Evolutionary conservation across 2,329 filamentous ascomycete genomes (phyloP).

Genomic region (Microcera coccophila): DNA sequence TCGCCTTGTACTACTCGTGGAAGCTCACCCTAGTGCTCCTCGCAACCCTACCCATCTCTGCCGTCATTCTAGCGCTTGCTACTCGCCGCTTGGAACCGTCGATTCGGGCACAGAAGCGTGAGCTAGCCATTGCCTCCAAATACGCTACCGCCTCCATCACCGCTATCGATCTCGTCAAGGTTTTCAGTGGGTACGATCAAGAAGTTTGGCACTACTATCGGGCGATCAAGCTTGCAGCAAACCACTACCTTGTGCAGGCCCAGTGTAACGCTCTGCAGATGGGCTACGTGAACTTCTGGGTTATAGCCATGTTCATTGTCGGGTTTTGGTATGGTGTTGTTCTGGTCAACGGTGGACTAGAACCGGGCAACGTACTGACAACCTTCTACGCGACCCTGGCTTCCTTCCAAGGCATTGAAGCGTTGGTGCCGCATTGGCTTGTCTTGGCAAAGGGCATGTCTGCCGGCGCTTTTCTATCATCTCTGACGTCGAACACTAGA

Average conservation of each 20-base stretch:
- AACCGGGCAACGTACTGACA: conserved; percentile 67
- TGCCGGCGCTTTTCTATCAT: conserved; percentile 62
- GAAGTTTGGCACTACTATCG: conserved; percentile 64
- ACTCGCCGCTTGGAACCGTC: conserved; percentile 59
- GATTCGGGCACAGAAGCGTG: conserved; percentile 64
- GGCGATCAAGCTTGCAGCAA: conserved; percentile 55
- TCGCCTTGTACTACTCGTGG: conserved; percentile 81
- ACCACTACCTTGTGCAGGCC: conserved; percentile 64
- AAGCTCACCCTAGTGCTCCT: conserved; percentile 77
- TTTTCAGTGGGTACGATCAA: conserved; percentile 69
- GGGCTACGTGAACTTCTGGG: conserved; percentile 68
- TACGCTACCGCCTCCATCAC: conserved; percentile 64
- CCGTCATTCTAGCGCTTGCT: conserved; percentile 55
- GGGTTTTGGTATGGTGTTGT: conserved; percentile 85
- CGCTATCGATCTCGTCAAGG: conserved; percentile 82
- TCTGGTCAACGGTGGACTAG: conserved; percentile 59
- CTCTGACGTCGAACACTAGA: conserved; percentile 35
- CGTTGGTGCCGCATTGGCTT: conserved; percentile 71
- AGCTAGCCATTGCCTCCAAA: conserved; percentile 68
- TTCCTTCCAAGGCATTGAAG: conserved; percentile 70
- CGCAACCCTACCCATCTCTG: conserved; percentile 65
- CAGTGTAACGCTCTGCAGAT: conserved; percentile 67
- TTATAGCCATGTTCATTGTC: conserved; percentile 74
- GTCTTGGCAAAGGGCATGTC: conserved; percentile 74
- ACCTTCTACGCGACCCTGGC: conserved; percentile 81